These are phyloP conservation scores for Leishmania tropica DNA, from an alignment of 208 protist genomes.

Conservation along the genomic window DNA sequence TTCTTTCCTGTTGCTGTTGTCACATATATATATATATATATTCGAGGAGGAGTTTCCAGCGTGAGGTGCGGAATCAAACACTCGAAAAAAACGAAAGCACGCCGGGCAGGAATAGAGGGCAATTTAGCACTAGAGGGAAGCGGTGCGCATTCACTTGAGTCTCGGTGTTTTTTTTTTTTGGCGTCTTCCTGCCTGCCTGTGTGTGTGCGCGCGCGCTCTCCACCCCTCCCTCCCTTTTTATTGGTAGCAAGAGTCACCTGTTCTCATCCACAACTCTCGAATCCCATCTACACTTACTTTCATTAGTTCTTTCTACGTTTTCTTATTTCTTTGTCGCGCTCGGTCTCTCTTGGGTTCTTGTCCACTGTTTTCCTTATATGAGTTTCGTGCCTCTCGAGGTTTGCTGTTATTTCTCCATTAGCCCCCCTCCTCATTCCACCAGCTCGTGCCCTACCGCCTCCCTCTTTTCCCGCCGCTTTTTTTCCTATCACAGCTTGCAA, in stretches of 20 bases:
- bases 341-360: neutral
- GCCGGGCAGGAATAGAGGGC: too few relatives aligned
- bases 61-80: too few relatives aligned
- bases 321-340: constrained; percentile 3
- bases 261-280: neutral
- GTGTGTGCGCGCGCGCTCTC: neutral
- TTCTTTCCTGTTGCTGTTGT: too few relatives aligned
- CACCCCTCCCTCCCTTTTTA: neutral
- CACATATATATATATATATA: too few relatives aligned
- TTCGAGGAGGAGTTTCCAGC: too few relatives aligned
- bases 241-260: neutral
- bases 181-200: neutral
- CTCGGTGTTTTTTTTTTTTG: too few relatives aligned
- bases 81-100: too few relatives aligned
- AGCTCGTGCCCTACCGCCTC: neutral
- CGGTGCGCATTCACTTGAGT: too few relatives aligned
- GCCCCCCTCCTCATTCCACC: neutral
- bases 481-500: neutral
- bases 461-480: constrained; percentile 6
- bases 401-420: neutral
- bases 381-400: neutral
- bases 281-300: neutral
- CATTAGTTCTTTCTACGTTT: constrained; percentile 9
- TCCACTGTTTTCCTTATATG: neutral
- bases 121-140: too few relatives aligned